These are phyloP conservation scores for Lagenidium giganteum DNA, from an alignment of 352 stramenopile species.

Conservation along the genomic window DNA sequence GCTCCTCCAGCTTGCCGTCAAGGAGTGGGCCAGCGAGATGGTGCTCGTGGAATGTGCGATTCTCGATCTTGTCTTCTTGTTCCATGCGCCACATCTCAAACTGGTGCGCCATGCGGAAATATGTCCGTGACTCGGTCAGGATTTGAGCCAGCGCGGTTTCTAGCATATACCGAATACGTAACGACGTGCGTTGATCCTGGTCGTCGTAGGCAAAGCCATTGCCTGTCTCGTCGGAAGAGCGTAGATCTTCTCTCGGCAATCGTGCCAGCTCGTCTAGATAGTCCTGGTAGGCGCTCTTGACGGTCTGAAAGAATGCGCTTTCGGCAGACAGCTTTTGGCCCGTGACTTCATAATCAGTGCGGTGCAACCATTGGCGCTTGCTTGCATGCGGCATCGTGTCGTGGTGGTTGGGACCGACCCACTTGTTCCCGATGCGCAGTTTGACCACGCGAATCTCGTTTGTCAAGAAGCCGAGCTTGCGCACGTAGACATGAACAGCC, in stretches of 20 bases:
- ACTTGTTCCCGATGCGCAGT: conserved; percentile 55
- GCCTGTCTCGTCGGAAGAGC: conserved; percentile 14
- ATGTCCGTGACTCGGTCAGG: conserved; percentile 36
- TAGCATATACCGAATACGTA: conserved; percentile 57
- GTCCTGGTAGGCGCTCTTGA: conserved; percentile 45
- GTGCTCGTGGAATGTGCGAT: conserved; percentile 30
- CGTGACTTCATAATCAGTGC: conserved; percentile 52
- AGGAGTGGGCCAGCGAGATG: conserved; percentile 39
- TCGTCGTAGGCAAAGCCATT: conserved; percentile 41
- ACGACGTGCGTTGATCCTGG: conserved; percentile 44
- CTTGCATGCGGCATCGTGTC: conserved; percentile 25
- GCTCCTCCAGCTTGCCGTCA: conserved; percentile 36
- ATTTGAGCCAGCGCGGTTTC: conserved; percentile 53
- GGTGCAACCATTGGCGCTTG: conserved; percentile 53
- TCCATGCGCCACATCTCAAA: conserved; percentile 71
- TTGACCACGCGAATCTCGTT: conserved; percentile 41
- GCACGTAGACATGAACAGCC: conserved; percentile 31
- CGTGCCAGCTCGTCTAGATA: conserved; percentile 48
- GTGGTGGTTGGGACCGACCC: conserved; percentile 60
- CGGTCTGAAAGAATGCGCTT: conserved; percentile 50
- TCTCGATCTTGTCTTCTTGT: conserved; percentile 43
- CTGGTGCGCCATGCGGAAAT: conserved; percentile 42
- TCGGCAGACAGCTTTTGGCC: conserved; percentile 26
- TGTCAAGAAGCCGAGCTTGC: conserved; percentile 47
- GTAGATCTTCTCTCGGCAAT: conserved; percentile 38